phyloP scores from a whole-genome alignment of 148 eudicot genomes.

The Amaranthus palmeri region DNA sequence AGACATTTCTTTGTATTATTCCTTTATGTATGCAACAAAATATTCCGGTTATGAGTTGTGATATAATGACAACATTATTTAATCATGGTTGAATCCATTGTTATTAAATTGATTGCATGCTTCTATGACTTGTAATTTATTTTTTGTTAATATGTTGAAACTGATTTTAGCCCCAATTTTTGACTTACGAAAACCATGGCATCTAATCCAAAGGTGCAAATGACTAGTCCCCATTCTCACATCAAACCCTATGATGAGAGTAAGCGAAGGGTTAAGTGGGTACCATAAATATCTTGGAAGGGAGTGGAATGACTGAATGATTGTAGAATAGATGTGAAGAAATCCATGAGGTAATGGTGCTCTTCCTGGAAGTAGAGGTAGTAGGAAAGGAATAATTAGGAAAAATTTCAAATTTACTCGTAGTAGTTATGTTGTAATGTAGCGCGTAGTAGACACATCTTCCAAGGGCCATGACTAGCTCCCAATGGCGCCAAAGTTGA shows the following conservation, averaged over 20 bases:
- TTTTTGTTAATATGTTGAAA: background rate
- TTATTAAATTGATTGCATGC: background rate
- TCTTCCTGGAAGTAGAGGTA: background rate
- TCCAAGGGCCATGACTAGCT: background rate
- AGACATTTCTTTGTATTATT: background rate
- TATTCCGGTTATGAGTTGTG: slow-evolving; percentile 1
- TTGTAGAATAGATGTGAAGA: background rate
- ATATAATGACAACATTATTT: background rate
- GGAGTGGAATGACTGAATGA: slow-evolving; percentile 8
- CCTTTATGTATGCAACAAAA: background rate
- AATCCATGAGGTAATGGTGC: background rate
- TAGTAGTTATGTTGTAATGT: background rate
- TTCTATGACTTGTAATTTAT: background rate
- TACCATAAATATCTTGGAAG: background rate
- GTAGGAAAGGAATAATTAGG: background rate
- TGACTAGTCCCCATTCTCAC: background rate
- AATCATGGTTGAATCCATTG: background rate
- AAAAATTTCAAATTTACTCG: background rate
- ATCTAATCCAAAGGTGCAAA: background rate
- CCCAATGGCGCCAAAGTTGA: background rate
- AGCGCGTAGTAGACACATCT: background rate
- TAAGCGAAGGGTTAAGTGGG: background rate
- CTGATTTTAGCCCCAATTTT: background rate
- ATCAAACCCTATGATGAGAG: background rate
- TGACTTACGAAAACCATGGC: background rate